Base-by-base conservation (phyloP, 495 filamentous ascomycete species). In the Daldinia loculata region DNA sequence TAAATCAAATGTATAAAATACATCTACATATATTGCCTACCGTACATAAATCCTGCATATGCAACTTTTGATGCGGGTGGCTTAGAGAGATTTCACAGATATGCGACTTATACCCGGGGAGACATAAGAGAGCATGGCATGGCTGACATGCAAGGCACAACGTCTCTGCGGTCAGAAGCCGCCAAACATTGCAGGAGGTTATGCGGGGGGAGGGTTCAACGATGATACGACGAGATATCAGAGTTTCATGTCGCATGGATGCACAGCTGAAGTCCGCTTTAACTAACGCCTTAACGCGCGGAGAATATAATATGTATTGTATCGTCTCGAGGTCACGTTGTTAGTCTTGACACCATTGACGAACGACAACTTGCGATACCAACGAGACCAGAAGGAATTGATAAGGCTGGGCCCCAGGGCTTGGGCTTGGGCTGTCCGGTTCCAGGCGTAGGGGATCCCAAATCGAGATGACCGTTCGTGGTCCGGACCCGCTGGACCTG, bases 211-310 rank as follows among this genome's bases (percentile, higher is more conserved):
- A 68, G 70, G 64, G 64, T 67, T 63, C 34, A 60, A 72, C 64
- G 69, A 72, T 64, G 64, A 67, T 64, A 72, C 64, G 60, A 72
- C 45, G 19, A 57, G 36, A 64, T 64, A 65, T 61, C 43, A 68
- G 59, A 72, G 70, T 72, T 65, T 72, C 70, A 67, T 52, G 50
- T 72, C 58, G 70, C 60, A 67, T 72, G 63, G 32, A 48, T 15
- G 63, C 69, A 71, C 55, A 63, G 51, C 58, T 19, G 38, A 26
- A 53, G 24, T 27, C 0, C 50, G 12, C 24, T 5, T 27, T 45
- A 26, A 41, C 19, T 12, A 17, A 22, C 36, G 9, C 62, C 58
- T 66, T 24, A 63, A 72, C 55, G 60, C 55, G 60, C 70, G 70
- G 70, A 72, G 64, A 72, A 72, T 68, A 72, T 34, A 34, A 3